Conservation (phyloP, 163 green algal species). For the Scenedesmus sp. region DNA sequence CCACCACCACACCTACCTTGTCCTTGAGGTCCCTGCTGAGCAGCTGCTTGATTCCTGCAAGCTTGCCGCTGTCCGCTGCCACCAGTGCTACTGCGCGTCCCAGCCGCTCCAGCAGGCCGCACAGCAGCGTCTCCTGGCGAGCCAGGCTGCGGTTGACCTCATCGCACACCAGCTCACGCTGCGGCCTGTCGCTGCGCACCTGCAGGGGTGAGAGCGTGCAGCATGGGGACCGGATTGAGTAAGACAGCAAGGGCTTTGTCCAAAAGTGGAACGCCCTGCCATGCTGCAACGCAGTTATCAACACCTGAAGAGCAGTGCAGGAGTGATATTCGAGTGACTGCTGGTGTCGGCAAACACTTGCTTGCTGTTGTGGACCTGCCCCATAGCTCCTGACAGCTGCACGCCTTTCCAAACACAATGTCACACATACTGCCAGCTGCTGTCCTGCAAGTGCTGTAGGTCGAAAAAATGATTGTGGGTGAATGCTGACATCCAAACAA, state of each 20-base stretch:
- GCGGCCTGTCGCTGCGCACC: conserved; percentile 1
- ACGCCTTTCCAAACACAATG: too few species aligned
- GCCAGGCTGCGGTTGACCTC: conserved; percentile 34
- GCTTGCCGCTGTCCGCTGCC: background rate
- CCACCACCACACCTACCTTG: conserved; percentile 6
- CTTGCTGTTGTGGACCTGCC: too few species aligned
- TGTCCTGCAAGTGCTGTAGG: background rate
- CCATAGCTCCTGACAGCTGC: too few species aligned
- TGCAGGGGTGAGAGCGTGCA: background rate
- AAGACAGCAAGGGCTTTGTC: background rate
- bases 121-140: conserved; percentile 29
- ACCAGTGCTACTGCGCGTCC: background rate
- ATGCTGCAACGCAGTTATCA: background rate
- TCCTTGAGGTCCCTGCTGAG: conserved; percentile 17
- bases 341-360: too few species aligned
- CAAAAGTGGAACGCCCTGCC: background rate
- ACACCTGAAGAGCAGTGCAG: background rate
- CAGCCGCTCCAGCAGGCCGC: conserved; percentile 16
- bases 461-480: background rate
- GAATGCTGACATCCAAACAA: background rate
- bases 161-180: conserved; percentile 33
- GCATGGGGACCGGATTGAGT: background rate
- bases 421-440: too few species aligned
- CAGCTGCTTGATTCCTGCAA: background rate
- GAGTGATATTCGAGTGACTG: background rate